phyloP scores from a whole-genome alignment of 352 stramenopile genomes.

The Globisporangium canariense region DNA sequence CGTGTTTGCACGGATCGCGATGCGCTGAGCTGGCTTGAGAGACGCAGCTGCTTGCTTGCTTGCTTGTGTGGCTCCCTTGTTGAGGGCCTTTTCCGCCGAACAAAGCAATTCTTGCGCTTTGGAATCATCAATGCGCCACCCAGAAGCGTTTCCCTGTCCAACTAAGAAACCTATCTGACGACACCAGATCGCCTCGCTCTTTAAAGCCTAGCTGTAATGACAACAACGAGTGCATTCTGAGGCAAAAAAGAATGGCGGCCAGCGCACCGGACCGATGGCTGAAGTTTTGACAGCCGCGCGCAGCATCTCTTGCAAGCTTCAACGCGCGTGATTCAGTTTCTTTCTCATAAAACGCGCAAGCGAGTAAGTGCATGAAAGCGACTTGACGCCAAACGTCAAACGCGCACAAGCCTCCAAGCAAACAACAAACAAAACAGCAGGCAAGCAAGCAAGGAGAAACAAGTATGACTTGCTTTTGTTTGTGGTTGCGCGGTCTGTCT shows the following conservation, averaged over 20 bases:
- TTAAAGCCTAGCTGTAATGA: not conserved
- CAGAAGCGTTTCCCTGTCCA: not conserved
- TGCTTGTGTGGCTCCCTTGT: too few species aligned
- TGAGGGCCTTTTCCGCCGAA: not conserved
- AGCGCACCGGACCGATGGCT: not conserved
- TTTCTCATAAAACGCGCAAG: conserved; percentile 4
- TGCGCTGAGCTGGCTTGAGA: not conserved
- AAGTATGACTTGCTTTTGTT: not conserved
- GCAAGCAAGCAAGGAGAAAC: not conserved
- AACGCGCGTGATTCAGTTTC: conserved; percentile 1
- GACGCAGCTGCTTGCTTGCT: not conserved
- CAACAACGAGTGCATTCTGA: not conserved
- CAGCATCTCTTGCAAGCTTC: conserved; percentile 11
- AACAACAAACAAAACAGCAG: too few species aligned
- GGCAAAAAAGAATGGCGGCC: not conserved
- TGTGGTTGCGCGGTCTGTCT: too few species aligned
- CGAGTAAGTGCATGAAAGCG: too few species aligned
- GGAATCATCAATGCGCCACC: not conserved
- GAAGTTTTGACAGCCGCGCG: conserved; percentile 8
- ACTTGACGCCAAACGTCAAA: not conserved
- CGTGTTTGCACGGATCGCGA: conserved; percentile 2
- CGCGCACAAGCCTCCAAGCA: not conserved
- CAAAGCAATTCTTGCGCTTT: not conserved
- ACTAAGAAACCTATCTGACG: not conserved
- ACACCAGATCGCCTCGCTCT: not conserved